phyloP scores from a whole-genome alignment of 495 filamentous ascomycete genomes.

The Penicillium malachiteum region DNA sequence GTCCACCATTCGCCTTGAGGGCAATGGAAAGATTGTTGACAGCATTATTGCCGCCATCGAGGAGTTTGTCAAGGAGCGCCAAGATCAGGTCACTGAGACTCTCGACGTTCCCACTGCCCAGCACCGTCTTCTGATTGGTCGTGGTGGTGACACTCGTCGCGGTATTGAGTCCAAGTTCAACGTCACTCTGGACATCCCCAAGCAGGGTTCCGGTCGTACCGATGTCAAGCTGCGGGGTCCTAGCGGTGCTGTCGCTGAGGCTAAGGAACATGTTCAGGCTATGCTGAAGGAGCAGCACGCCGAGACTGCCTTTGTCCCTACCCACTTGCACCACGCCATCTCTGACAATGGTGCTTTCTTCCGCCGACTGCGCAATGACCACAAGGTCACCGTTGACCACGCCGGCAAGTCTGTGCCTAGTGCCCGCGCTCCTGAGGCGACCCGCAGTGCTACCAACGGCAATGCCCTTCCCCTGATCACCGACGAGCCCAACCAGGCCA shows the following conservation, averaged over 20 bases:
- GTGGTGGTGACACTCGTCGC: slow-evolving; percentile 81
- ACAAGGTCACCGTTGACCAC: slow-evolving; percentile 87
- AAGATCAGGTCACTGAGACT: slow-evolving; percentile 70
- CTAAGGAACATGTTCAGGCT: slow-evolving; percentile 76
- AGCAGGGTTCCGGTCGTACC: slow-evolving; percentile 64
- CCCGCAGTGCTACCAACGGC: slow-evolving; percentile 46
- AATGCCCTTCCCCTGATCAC: slow-evolving; percentile 80
- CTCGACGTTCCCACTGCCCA: slow-evolving; percentile 82
- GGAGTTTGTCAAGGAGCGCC: slow-evolving; percentile 72
- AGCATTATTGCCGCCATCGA: slow-evolving; percentile 83
- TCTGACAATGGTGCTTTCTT: slow-evolving; percentile 91
- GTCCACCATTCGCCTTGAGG: slow-evolving; percentile 84
- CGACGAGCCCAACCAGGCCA: slow-evolving; percentile 63
- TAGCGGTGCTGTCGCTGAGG: slow-evolving; percentile 73
- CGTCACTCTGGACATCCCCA: slow-evolving; percentile 86
- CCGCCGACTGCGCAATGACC: slow-evolving; percentile 76
- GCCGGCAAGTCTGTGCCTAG: slow-evolving; percentile 71
- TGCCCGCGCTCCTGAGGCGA: slow-evolving; percentile 52
- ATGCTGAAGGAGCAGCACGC: slow-evolving; percentile 84
- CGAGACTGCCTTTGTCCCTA: slow-evolving; percentile 79
- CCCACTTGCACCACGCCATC: slow-evolving; percentile 75
- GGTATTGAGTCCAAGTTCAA: slow-evolving; percentile 87
- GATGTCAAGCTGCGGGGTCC: slow-evolving; percentile 82
- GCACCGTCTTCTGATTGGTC: slow-evolving; percentile 87
- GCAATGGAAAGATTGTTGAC: slow-evolving; percentile 76